A percentile compares a stretch with the other conserved stretches of the same genome.
Evolutionary conservation across 129 eudicot genomes (phyloP).

Genomic region (Saposhnikovia divaricata): DNA sequence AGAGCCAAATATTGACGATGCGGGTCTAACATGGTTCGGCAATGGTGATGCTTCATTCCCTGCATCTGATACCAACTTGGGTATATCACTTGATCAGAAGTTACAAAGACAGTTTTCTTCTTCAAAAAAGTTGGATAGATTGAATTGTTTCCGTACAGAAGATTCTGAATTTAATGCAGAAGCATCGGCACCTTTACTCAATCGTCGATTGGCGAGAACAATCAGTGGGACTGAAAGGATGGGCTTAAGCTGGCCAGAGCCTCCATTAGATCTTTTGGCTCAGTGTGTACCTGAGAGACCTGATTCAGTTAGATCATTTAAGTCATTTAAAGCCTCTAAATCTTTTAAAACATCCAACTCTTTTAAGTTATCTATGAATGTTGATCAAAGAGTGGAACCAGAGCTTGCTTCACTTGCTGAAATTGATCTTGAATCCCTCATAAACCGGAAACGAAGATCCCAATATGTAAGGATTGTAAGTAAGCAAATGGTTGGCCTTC

Average conservation of each 20-base stretch:
- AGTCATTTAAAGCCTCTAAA: constrained; percentile 57
- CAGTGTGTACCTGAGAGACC: constrained; percentile 58
- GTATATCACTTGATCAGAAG: constrained; percentile 17
- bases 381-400: constrained; percentile 33
- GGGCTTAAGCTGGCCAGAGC: constrained; percentile 92
- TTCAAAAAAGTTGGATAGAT: constrained; percentile 46
- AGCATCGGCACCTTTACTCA: constrained; percentile 2
- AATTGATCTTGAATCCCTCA: constrained; percentile 68
- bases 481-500: constrained; percentile 98
- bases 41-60: constrained; percentile 12
- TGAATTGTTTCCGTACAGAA: constrained; percentile 40
- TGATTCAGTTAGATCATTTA: constrained; percentile 34
- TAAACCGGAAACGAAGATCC: constrained; percentile 65
- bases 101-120: constrained; percentile 44
- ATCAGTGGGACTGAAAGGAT: constrained; percentile 77
- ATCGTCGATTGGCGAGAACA: constrained; percentile 34
- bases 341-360: constrained; percentile 50
- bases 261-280: constrained; percentile 65
- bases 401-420: constrained; percentile 42
- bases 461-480: constrained; percentile 86
- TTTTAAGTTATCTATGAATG: constrained; percentile 37
- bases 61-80: constrained; percentile 9
- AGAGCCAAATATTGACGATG: constrained; percentile 35
- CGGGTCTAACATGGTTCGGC: constrained; percentile 3
- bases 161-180: constrained; percentile 31